Evolutionary conservation across 805 yeast species (phyloP).

Genomic region (Candida tammaniensis): DNA sequence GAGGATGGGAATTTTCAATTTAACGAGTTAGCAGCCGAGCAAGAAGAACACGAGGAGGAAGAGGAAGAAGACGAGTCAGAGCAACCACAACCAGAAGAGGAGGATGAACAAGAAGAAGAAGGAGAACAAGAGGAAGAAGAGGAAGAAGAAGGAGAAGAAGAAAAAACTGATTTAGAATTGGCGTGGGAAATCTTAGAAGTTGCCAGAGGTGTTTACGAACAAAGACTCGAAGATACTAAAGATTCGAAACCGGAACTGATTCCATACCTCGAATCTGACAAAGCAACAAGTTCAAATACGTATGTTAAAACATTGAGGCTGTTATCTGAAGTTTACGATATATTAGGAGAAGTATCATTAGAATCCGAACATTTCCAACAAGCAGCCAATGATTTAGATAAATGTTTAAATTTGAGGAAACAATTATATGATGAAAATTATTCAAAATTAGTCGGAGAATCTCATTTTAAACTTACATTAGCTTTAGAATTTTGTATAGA

Average conservation of each 20-base stretch:
- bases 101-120: slow-evolving; percentile 37
- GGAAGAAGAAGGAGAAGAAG: slow-evolving; percentile 29
- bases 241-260: slow-evolving; percentile 10
- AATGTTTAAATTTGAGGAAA: slow-evolving; percentile 53
- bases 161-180: slow-evolving; percentile 73
- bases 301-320: slow-evolving; percentile 43
- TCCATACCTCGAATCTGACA: slow-evolving; percentile 32
- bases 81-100: slow-evolving; percentile 13
- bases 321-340: slow-evolving; percentile 70
- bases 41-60: slow-evolving; percentile 20
- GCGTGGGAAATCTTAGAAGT: slow-evolving; percentile 88
- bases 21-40: slow-evolving; percentile 21
- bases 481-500: slow-evolving; percentile 73
- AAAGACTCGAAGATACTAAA: slow-evolving; percentile 26
- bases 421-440: slow-evolving; percentile 47
- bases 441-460: slow-evolving; percentile 66
- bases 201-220: slow-evolving; percentile 64
- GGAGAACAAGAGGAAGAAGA: slow-evolving; percentile 47
- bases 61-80: slow-evolving; percentile 19
- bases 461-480: slow-evolving; percentile 75
- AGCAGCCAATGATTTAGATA: slow-evolving; percentile 66
- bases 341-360: slow-evolving; percentile 84
- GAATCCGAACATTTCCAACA: slow-evolving; percentile 87
- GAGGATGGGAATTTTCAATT: slow-evolving; percentile 24
- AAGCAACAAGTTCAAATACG: slow-evolving; percentile 30